Evolutionary conservation across 1,284 basidiomycete species (phyloP).

Genomic region (Apiotrichum veenhuisii): DNA sequence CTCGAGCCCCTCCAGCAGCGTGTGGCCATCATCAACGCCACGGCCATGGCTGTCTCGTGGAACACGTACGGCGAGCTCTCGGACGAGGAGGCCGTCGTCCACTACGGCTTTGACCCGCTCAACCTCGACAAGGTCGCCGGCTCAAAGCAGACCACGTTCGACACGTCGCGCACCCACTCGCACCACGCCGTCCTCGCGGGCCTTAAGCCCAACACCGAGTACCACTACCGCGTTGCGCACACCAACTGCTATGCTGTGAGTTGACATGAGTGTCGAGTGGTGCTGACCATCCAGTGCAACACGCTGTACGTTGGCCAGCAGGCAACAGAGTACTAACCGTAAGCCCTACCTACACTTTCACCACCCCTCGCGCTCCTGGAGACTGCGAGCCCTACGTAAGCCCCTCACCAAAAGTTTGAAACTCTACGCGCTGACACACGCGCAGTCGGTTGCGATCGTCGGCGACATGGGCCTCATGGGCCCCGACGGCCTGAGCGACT

Average conservation of each 20-base stretch:
- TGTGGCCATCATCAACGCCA: slow-evolving; percentile 20
- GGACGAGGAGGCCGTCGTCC: slow-evolving; percentile 20
- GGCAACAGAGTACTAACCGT: background rate
- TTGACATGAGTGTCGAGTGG: background rate
- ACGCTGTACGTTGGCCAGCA: slow-evolving; percentile 10
- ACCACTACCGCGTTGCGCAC: slow-evolving; percentile 31
- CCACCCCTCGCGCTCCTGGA: slow-evolving; percentile 22
- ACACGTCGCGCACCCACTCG: slow-evolving; percentile 22
- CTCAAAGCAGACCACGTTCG: slow-evolving; percentile 21
- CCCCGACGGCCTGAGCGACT: slow-evolving; percentile 31
- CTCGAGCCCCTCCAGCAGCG: slow-evolving; percentile 30
- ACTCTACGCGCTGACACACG: background rate
- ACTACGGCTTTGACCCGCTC: slow-evolving; percentile 24
- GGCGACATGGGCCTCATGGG: slow-evolving; percentile 40
- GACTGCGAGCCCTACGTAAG: slow-evolving; percentile 18
- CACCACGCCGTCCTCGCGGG: slow-evolving; percentile 24
- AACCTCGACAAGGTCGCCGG: slow-evolving; percentile 15
- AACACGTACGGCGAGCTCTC: slow-evolving; percentile 25
- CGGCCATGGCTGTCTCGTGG: slow-evolving; percentile 24
- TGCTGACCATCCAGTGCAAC: slow-evolving; percentile 14
- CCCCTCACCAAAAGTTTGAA: background rate
- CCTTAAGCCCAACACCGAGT: slow-evolving; percentile 26
- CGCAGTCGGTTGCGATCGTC: slow-evolving; percentile 24
- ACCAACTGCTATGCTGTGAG: slow-evolving; percentile 21
- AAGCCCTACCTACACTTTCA: slow-evolving; percentile 27